Evolutionary conservation across 2,329 filamentous ascomycete species (phyloP), one percentile per base, ranked within the genome.

Genomic region (Exserohilum rostratum): DNA sequence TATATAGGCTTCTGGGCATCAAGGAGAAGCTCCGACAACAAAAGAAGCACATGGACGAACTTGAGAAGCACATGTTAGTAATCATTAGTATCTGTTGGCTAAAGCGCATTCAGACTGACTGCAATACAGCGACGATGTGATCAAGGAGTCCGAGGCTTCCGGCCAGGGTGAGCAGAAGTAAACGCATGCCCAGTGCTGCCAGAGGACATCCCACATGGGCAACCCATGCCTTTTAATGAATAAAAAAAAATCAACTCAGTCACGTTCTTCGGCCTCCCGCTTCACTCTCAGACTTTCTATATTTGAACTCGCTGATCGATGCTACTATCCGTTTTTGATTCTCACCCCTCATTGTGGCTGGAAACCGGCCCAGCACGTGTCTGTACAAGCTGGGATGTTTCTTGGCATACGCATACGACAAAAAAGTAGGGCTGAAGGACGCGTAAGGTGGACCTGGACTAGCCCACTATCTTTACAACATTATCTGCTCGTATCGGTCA

Each of bases 51-150:
- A 86, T 97, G 64, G 83, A 93, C 73, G 88, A 93, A 76, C 86
- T 97, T 60, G 87, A 91, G 70, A 85, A 89, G 72, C 90, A 96
- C 84, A 92, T 96, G 91, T 95, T 79, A 73, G 88, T 61, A 56
- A 40, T 46, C 38, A 29, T 50, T 39, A 38, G 9, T 11, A 10
- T 30, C 33, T 49, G 18, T 25, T 18, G 27, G 25, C 20, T 13
- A 12, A 20, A 37, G 33, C n/a, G 22, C 39, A 46, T 3, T 9
- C 25, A 47, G 9, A 60, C 66, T 67, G 39, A 64, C 63, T 31
- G n/a, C 53, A 27, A 13, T 31, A 58, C 69, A 95, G 90, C 73
- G 87, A 95, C 69, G 87, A 91, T 63, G 82, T 95, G 70, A 90
- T 89, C 77, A 88, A 85, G 78, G 81, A 86, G 45, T 85, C 89